Percentiles rank a stretch among this genome's conserved stretches.
Evolutionary conservation across 306 rosid species (phyloP).

Genomic region (Morella rubra): DNA sequence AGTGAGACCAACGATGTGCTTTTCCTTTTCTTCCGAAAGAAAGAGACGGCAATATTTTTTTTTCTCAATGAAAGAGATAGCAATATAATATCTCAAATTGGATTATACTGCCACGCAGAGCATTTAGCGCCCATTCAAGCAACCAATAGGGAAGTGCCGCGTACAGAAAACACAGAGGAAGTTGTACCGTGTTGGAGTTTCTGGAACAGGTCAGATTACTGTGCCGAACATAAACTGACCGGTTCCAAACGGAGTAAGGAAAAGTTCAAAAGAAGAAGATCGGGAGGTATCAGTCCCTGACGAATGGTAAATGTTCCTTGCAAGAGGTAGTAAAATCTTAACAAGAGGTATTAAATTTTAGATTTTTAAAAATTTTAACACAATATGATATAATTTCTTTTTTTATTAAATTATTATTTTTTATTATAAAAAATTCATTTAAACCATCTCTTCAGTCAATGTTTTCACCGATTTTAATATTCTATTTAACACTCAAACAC

Average conservation of each 20-base stretch:
- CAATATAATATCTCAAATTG: background rate
- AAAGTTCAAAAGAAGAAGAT: no score
- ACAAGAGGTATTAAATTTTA: no score
- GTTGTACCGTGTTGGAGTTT: slow-evolving; percentile 37
- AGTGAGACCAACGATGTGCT: background rate
- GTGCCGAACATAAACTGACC: background rate
- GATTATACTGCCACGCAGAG: background rate
- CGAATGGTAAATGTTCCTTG: background rate
- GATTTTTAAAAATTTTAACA: no score
- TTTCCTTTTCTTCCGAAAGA: background rate
- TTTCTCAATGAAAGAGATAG: background rate
- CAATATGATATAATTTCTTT: no score
- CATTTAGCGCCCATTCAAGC: background rate
- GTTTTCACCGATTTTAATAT: no score
- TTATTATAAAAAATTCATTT: no score
- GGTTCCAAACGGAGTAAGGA: background rate
- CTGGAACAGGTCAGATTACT: background rate
- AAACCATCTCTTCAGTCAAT: no score
- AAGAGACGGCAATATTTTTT: background rate
- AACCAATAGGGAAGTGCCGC: background rate
- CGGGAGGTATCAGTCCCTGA: background rate
- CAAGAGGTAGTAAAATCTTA: no score
- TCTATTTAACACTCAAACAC: no score
- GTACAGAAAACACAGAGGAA: background rate
- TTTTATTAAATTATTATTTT: no score